A percentile compares a stretch with the other conserved stretches of the same genome.
These are phyloP conservation scores for Jacaranda mimosifolia DNA, from an alignment of 257 asterid species.

Conservation along the genomic window DNA sequence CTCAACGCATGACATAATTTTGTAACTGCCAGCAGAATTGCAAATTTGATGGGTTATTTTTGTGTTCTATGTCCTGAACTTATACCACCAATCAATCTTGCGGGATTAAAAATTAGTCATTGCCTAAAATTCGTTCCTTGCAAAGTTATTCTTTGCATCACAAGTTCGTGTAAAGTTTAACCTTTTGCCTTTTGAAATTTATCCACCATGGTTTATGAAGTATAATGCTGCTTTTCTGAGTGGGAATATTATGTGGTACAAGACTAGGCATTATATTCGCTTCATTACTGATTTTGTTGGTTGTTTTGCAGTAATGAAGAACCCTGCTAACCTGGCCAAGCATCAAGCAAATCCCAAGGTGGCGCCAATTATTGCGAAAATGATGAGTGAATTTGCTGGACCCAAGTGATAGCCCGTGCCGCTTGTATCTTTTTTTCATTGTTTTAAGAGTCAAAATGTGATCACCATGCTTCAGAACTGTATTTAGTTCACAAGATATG, in stretches of 20 bases:
- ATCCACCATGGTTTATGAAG: not conserved
- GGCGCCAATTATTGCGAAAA: constrained; percentile 83
- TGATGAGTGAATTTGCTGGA: constrained; percentile 87
- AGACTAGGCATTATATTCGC: not conserved
- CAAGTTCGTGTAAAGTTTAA: not conserved
- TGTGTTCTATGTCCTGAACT: not conserved
- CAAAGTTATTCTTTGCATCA: not conserved
- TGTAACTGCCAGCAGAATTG: not conserved
- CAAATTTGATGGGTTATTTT: not conserved
- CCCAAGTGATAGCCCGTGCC: constrained; percentile 38
- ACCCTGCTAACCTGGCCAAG: constrained; percentile 91
- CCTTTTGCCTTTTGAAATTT: not conserved
- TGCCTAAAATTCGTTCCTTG: not conserved
- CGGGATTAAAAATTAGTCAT: not conserved
- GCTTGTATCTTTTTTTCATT: not conserved
- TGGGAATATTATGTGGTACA: not conserved
- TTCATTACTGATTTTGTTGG: constrained; percentile 7
- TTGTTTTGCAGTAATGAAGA: constrained; percentile 84
- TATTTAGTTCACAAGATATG: not conserved
- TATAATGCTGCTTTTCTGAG: not conserved
- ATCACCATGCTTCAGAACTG: constrained; percentile 10
- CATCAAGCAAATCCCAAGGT: constrained; percentile 93
- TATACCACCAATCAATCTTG: not conserved
- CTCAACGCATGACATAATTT: not conserved
- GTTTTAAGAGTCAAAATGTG: constrained; percentile 13